Evolutionary conservation across 1,284 basidiomycete genomes (phyloP).

Genomic region (Ganoderma boninense): DNA sequence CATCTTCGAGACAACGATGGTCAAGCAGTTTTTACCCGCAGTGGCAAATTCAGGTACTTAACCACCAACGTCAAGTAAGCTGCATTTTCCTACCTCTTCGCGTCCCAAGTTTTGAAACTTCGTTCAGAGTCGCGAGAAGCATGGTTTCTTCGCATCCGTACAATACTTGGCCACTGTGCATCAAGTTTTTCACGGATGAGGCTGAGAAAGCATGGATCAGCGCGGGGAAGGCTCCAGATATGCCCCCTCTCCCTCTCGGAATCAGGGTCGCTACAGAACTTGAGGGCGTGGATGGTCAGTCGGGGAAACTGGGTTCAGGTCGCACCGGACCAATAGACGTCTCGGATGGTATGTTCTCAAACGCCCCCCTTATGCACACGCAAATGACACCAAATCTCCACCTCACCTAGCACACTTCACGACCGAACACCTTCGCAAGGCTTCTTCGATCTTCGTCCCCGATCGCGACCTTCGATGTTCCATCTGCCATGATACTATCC

Average conservation of each 20-base stretch:
- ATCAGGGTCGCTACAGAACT: slow-evolving; percentile 64
- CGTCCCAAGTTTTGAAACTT: neutral
- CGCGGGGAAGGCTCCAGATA: slow-evolving; percentile 35
- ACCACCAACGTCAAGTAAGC: slow-evolving; percentile 58
- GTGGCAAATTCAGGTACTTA: slow-evolving; percentile 45
- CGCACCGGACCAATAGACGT: slow-evolving; percentile 68
- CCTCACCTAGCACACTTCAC: slow-evolving; percentile 57
- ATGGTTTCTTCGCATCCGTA: slow-evolving; percentile 70
- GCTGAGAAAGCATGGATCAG: slow-evolving; percentile 61
- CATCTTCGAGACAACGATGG: slow-evolving; percentile 58
- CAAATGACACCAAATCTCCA: neutral
- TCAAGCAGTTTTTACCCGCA: slow-evolving; percentile 46
- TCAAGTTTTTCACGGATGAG: slow-evolving; percentile 74
- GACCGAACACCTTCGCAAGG: slow-evolving; percentile 61
- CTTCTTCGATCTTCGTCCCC: slow-evolving; percentile 49
- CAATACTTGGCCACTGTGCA: slow-evolving; percentile 68
- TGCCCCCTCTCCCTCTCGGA: slow-evolving; percentile 54
- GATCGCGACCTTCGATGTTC: slow-evolving; percentile 52
- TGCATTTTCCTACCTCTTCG: slow-evolving; percentile 8
- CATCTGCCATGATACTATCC: slow-evolving; percentile 59
- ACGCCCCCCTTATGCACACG: neutral
- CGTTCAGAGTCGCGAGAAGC: slow-evolving; percentile 51
- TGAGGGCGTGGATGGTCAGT: slow-evolving; percentile 79
- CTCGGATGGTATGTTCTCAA: slow-evolving; percentile 62
- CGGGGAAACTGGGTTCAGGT: slow-evolving; percentile 55